Evolutionary conservation across 1,284 basidiomycete genomes (phyloP), one percentile per base, ranked within the genome.

Genomic region (Leccinum pallidistipes): DNA sequence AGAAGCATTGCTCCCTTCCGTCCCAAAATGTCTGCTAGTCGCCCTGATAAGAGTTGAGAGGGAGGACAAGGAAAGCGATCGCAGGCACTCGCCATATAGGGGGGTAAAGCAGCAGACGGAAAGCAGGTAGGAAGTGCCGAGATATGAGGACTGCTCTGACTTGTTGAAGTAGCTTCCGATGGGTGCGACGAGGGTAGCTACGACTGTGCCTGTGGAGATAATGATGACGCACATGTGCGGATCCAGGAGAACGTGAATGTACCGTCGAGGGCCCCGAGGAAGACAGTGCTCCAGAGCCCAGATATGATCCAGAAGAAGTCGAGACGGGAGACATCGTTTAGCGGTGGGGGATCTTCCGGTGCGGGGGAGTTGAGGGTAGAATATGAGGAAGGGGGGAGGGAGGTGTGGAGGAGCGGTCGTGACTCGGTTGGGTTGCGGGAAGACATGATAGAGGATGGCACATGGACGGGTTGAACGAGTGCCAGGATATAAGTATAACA

Each of bases 41-140:
- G 86, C 53, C 94, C 91, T 91, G 73, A 67, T 70, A 68, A 56
- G 65, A 60, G 67, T 68, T 69, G 66, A 75, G 66, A 62, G 63
- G 62, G 61, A 34, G 49, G 56, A 18, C 1, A 36, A 24, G 56
- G 18, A 21, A n/a, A 11, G 55, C 63, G 56, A 66, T 67, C 59
- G 63, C 52, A 62, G 65, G 58, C 29, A 76, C 83, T 68, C 65
- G 88, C 90, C 92, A 79, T 95, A 95, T 66, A 95, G 79, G 60
- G 93, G 93, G 18, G 92, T 95, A 72, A 95, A 95, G 77, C 92
- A 95, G 74, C 91, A 96, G 54, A 95, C 88, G 47, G 91, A 93
- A 54, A 96, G 80, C 64, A 96, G 80, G 77, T 94, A 94, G 3
- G 92, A 86, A 10, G 93, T 94, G 31, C 92, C 94, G 59, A 96